These are phyloP conservation scores for Multifurca ochricompacta DNA, from an alignment of 768 basidiomycete species.

Conservation along the genomic window DNA sequence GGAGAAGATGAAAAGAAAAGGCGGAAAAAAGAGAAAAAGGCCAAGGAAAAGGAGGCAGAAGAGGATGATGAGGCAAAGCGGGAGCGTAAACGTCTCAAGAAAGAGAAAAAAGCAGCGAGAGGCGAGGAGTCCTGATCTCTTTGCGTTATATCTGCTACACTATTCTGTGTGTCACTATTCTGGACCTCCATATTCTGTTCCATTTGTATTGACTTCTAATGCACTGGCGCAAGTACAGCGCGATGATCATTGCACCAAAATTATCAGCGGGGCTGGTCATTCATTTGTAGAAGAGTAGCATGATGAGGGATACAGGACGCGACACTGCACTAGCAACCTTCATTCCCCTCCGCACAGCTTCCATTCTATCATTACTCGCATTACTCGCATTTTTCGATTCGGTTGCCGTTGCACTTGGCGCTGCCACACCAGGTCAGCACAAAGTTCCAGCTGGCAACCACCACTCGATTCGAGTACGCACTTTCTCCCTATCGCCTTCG, in stretches of 20 bases:
- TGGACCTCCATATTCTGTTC: background rate
- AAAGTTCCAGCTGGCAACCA: no score
- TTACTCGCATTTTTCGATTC: no score
- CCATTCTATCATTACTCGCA: no score
- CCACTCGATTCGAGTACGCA: no score
- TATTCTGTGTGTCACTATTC: background rate
- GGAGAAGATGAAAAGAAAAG: conserved; percentile 51
- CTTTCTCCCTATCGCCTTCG: no score
- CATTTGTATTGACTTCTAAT: background rate
- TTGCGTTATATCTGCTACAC: background rate
- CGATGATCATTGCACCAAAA: background rate
- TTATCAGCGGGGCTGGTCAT: no score
- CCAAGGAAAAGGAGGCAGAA: conserved; percentile 30
- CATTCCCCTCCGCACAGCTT: no score
- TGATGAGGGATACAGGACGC: no score
- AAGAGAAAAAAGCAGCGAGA: conserved; percentile 55
- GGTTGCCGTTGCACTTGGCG: no score
- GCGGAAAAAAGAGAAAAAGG: conserved; percentile 36
- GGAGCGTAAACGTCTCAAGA: conserved; percentile 59
- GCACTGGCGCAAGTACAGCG: background rate
- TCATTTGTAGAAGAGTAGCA: no score
- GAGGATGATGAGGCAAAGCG: conserved; percentile 54
- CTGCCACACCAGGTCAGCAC: no score
- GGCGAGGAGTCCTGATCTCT: conserved; percentile 27
- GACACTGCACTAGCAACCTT: no score